A percentile compares a stretch with the other conserved stretches of the same genome.
These are phyloP conservation scores for Eucalyptus dawsonii DNA, from an alignment of 345 rosid species.

Conservation along the genomic window DNA sequence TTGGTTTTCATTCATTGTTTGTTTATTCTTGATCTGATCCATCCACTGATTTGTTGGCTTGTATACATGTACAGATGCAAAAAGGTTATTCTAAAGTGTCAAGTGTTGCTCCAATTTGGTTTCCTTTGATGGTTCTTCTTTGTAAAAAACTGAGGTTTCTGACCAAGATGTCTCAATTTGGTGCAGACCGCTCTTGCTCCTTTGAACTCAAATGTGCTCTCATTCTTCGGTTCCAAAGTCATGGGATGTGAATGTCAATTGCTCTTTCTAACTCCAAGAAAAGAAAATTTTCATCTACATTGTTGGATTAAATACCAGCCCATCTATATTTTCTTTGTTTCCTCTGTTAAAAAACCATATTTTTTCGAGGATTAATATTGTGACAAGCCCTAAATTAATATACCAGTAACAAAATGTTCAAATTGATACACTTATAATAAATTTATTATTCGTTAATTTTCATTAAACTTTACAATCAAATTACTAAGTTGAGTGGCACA, in stretches of 20 bases:
- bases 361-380: too few species aligned
- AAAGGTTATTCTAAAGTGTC: neutral
- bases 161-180: neutral
- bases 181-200: neutral
- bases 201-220: neutral
- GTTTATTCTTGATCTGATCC: neutral
- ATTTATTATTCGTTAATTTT: too few species aligned
- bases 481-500: too few species aligned
- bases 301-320: neutral
- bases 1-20: neutral
- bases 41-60: neutral
- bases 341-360: neutral
- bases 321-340: neutral
- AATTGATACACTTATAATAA: too few species aligned
- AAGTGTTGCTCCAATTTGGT: neutral
- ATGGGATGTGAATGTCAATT: neutral
- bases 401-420: too few species aligned
- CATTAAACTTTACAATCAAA: too few species aligned
- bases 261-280: neutral
- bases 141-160: neutral
- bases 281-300: neutral
- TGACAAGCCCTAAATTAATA: too few species aligned
- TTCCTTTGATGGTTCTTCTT: neutral
- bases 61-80: constrained; percentile 22
- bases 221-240: neutral